A percentile compares a stretch with the other conserved stretches of the same genome.
phyloP scores from a whole-genome alignment of 139 green algal species.

The Tetraselmis chui region DNA sequence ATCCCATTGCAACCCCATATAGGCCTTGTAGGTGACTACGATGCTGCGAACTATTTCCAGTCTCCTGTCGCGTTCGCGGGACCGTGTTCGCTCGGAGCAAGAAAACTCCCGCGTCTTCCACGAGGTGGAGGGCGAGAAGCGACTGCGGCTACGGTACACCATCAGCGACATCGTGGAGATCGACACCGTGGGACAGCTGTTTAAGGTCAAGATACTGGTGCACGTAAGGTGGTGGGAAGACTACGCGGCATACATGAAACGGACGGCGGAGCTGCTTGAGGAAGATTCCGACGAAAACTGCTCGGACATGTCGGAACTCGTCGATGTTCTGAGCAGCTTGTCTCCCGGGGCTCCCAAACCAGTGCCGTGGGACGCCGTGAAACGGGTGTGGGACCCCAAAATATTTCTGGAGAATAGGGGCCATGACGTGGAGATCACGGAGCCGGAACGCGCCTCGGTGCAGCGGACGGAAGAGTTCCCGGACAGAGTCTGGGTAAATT shows the following conservation, averaged over 20 bases:
- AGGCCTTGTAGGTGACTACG: no score
- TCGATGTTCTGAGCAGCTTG: not conserved
- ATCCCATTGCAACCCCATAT: no score
- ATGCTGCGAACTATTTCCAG: not conserved
- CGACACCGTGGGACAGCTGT: not conserved
- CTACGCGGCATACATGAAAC: not conserved
- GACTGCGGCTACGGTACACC: not conserved
- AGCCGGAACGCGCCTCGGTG: not conserved
- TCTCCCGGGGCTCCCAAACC: not conserved
- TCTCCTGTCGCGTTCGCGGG: not conserved
- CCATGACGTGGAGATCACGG: not conserved
- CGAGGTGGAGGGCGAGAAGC: not conserved
- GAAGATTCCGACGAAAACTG: not conserved
- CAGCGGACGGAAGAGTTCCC: not conserved
- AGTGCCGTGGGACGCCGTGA: not conserved
- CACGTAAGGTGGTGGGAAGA: not conserved
- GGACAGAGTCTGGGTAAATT: not conserved
- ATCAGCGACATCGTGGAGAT: not conserved
- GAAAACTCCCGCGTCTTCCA: not conserved
- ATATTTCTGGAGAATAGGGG: not conserved
- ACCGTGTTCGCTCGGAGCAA: not conserved
- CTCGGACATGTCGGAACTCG: not conserved
- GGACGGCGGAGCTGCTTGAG: not conserved
- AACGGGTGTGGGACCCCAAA: not conserved
- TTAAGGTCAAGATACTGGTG: not conserved